These are phyloP conservation scores for Tuber melanosporum DNA, from an alignment of 495 filamentous ascomycete species.

Conservation along the genomic window DNA sequence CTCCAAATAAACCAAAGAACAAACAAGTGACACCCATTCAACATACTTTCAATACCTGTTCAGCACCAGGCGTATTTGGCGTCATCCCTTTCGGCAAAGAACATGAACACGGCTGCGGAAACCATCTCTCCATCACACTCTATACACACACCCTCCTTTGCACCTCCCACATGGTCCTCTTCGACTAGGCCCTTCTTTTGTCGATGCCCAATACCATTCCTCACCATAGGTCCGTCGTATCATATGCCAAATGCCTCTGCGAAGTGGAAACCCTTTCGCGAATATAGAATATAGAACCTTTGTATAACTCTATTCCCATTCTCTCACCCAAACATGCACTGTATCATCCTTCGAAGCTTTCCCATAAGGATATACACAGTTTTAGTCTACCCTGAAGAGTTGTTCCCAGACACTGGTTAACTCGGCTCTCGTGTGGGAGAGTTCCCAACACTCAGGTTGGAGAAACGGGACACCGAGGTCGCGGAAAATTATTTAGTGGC, in stretches of 20 bases:
- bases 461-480: constrained; percentile 40
- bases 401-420: constrained; percentile 38
- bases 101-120: constrained; percentile 39
- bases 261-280: constrained; percentile 45
- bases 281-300: constrained; percentile 46
- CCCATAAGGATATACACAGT: constrained; percentile 43
- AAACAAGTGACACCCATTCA: too few relatives aligned
- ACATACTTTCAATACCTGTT: too few relatives aligned
- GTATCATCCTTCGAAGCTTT: constrained; percentile 26
- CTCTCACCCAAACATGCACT: constrained; percentile 41
- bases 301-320: constrained; percentile 44
- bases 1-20: too few relatives aligned
- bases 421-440: constrained; percentile 33
- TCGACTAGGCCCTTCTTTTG: constrained; percentile 21
- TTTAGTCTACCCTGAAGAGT: constrained; percentile 16
- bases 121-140: constrained; percentile 39
- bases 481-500: constrained; percentile 49
- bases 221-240: constrained; percentile 43
- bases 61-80: too few relatives aligned
- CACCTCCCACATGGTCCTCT: constrained; percentile 35
- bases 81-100: constrained; percentile 41
- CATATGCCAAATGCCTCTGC: constrained; percentile 47
- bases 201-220: constrained; percentile 19
- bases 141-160: constrained; percentile 41
- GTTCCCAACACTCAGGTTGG: constrained; percentile 25